Base-by-base conservation (phyloP, 2,329 filamentous ascomycete species). In the Xylariaceae sp. region DNA sequence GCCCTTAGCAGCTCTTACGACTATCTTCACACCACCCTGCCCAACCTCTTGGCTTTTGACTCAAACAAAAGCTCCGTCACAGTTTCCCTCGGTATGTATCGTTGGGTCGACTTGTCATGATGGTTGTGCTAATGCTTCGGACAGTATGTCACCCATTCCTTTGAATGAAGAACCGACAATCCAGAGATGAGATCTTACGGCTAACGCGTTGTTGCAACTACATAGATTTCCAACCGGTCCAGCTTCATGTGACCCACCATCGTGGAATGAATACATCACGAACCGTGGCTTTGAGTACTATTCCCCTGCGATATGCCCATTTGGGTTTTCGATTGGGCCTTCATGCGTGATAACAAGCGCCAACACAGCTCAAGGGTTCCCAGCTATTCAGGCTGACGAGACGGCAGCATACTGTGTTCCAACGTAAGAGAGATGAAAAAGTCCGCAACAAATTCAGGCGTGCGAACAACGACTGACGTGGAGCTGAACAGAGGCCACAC, bases 1-100 rank as follows among this genome's bases (percentile, higher is more conserved):
- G 42, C 58, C 56, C 2, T 63, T 75, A 36, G 68, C 69, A 34
- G 66, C 71, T 12, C 66, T 75, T 45, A 73, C 71, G 18, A 71
- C 71, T 42, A 57, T 75, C 41, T 75, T 75, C 58, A 69, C 62
- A 19, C 72, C 70, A 6, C 67, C 71, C 5, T 75, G 73, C 54
- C 43, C 67, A 33, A 70, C 63, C 11, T 65, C 67, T 10, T 75
- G 72, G 72, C 63, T 74, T n/a, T 45, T 74, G 22, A 73, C 71
- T 1, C 67, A 66, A 1, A 68, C 66, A 22, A 68, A 69, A 55
- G 48, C 67, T 36, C 71, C 69, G 1, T 75, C 72, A 3, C 71
- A 74, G 55, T 69, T 66, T 48, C 72, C 70, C 6, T 47, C 65
- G 22, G 22, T 28, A 28, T 28, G 22, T 28, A 7, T 28, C 22